These are phyloP conservation scores for Phalaenopsis aphrodite DNA, from an alignment of 106 monocot genomes.

Conservation along the genomic window DNA sequence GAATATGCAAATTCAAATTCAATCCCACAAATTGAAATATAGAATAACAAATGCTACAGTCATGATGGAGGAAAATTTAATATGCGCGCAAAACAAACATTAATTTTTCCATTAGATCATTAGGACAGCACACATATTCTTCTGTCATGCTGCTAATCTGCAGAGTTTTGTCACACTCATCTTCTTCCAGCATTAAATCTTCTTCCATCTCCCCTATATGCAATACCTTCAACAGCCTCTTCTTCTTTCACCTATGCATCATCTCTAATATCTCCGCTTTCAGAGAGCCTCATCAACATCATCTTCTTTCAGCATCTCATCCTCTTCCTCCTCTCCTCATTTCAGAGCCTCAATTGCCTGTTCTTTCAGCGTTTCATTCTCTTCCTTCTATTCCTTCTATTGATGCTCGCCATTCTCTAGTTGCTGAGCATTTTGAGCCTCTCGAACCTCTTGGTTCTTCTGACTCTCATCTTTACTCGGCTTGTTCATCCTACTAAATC, in stretches of 20 bases:
- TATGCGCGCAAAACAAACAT: neutral
- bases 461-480: neutral
- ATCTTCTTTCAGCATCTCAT: neutral
- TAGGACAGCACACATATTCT: neutral
- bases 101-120: neutral
- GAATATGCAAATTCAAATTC: neutral
- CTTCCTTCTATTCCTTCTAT: neutral
- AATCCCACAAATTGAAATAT: neutral
- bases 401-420: neutral
- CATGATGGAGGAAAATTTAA: neutral
- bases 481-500: neutral
- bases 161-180: neutral
- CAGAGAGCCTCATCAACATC: neutral
- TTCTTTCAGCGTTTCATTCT: neutral
- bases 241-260: neutral
- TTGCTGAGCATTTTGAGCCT: neutral
- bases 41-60: neutral
- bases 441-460: neutral
- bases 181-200: neutral
- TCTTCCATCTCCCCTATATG: neutral
- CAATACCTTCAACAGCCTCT: neutral
- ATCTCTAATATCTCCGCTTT: neutral
- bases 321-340: neutral
- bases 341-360: too few relatives aligned
- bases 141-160: neutral